Evolutionary conservation across 805 yeast genomes (phyloP), one percentile per base, ranked within the genome.

Genomic region (Wickerhamomyces mucosus): DNA sequence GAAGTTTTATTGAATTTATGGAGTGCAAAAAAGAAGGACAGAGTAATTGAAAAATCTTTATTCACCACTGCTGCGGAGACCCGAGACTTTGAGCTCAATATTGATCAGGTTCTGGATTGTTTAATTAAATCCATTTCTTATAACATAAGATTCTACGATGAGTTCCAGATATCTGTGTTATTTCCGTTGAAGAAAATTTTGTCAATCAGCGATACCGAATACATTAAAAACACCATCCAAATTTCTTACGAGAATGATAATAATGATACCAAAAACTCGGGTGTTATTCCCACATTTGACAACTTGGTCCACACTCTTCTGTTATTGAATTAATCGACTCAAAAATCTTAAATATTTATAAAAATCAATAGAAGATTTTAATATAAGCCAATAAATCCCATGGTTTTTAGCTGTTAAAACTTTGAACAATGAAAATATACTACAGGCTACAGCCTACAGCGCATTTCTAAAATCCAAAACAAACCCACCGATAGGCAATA

Each of bases 81-180:
- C n/a, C n/a, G n/a, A n/a, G 31, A 28, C 7, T 37, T 37, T 24
- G 50, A 48, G 11, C 31, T 55, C 15, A 44, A 46, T 15, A 33
- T 52, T 32, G 72, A 68, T 28, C 52, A 55, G 20, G 42, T 70
- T 8, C 41, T 72, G 11, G 60, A 59, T 18, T 36, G 66, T 4
- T 45, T 75, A 21, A 58, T 72, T 37, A 67, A 68, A 39, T 54
- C 69, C 19, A 58, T 75, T 15, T 68, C 82, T 34, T 81, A 80
- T 69, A 68, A 75, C 37, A 54, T 69, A 22, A 60, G 88, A 27
- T 81, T 78, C 68, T 79, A 78, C 46, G 75, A 69, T 42, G 73
- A 65, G 37, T 69, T 59, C 59, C 74, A 48, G 44, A 46, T 56
- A 21, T 59, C 51, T 31, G 65, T 65, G 35, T 50, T 60, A 7